These are phyloP conservation scores for Karstenula rhodostoma DNA, from an alignment of 2,329 filamentous ascomycete genomes.

Conservation along the genomic window DNA sequence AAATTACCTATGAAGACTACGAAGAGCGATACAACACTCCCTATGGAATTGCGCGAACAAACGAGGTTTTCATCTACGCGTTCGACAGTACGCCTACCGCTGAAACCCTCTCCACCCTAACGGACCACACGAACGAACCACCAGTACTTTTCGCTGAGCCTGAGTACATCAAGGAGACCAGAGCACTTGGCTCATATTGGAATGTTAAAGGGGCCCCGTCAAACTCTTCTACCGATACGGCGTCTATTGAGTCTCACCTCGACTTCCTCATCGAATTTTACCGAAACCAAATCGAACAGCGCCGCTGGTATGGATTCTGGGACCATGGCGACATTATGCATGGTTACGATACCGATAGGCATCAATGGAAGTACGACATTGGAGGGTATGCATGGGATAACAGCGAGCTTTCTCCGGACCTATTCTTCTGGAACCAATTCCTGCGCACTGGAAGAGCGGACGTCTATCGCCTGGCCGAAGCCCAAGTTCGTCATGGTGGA, in stretches of 20 bases:
- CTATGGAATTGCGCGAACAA: slow-evolving; percentile 66
- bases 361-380: slow-evolving; percentile 69
- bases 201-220: slow-evolving; percentile 45
- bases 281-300: slow-evolving; percentile 62
- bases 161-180: slow-evolving; percentile 60
- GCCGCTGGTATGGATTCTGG: slow-evolving; percentile 70
- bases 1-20: slow-evolving; percentile 71
- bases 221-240: slow-evolving; percentile 40
- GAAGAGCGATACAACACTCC: slow-evolving; percentile 64
- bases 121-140: slow-evolving; percentile 59
- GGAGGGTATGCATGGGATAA: slow-evolving; percentile 73
- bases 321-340: slow-evolving; percentile 71
- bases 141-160: slow-evolving; percentile 61
- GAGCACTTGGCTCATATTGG: slow-evolving; percentile 66
- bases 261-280: slow-evolving; percentile 67
- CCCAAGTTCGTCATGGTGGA: slow-evolving; percentile 65
- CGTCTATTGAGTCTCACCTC: slow-evolving; percentile 61
- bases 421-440: slow-evolving; percentile 71
- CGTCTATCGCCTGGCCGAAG: slow-evolving; percentile 67
- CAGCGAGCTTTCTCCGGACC: slow-evolving; percentile 68
- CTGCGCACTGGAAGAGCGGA: slow-evolving; percentile 65
- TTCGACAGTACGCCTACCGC: slow-evolving; percentile 63
- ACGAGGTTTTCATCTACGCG: slow-evolving; percentile 63
- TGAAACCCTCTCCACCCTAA: slow-evolving; percentile 56
- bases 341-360: slow-evolving; percentile 66